Percentiles rank a stretch among this genome's conserved stretches.
These are phyloP conservation scores for Gelatoporia subvermispora DNA, from an alignment of 768 basidiomycete species.

Conservation along the genomic window DNA sequence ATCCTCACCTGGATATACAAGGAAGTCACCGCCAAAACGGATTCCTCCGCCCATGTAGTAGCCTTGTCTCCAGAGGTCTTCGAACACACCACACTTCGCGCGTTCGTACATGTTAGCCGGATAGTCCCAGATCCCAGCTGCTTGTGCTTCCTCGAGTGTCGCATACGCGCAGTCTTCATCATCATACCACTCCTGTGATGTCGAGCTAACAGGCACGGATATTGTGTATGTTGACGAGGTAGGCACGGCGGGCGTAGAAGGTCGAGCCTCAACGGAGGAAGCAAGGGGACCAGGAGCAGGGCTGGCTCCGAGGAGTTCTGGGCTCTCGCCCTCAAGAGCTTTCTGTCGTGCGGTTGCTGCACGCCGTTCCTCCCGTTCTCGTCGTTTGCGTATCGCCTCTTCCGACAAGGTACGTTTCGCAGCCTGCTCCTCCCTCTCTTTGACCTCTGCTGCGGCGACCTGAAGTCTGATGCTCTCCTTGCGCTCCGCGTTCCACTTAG, in stretches of 20 bases:
- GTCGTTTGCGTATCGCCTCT: constrained; percentile 66
- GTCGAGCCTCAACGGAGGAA: constrained; percentile 5
- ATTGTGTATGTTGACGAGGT: constrained; percentile 40
- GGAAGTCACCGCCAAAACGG: constrained; percentile 93
- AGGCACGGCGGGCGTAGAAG: constrained; percentile 9
- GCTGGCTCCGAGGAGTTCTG: background rate
- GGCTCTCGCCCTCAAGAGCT: constrained; percentile 15
- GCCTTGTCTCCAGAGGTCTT: constrained; percentile 75
- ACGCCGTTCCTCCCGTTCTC: constrained; percentile 55
- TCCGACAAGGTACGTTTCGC: constrained; percentile 28
- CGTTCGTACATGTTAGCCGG: constrained; percentile 60
- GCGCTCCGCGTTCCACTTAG: constrained; percentile 49
- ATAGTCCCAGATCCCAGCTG: constrained; percentile 73
- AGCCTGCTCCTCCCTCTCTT: constrained; percentile 42
- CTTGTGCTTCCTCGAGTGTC: constrained; percentile 55
- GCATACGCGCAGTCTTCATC: constrained; percentile 39
- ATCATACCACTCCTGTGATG: constrained; percentile 64
- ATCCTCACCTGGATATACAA: constrained; percentile 87
- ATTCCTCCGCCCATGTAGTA: constrained; percentile 87
- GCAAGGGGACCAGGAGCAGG: background rate
- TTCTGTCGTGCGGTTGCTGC: constrained; percentile 20
- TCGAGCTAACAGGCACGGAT: constrained; percentile 63
- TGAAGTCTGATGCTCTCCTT: constrained; percentile 44
- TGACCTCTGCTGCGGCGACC: constrained; percentile 42
- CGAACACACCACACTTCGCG: constrained; percentile 77